Base-by-base conservation (phyloP, 1,284 basidiomycete species). In the Trametes pubescens region DNA sequence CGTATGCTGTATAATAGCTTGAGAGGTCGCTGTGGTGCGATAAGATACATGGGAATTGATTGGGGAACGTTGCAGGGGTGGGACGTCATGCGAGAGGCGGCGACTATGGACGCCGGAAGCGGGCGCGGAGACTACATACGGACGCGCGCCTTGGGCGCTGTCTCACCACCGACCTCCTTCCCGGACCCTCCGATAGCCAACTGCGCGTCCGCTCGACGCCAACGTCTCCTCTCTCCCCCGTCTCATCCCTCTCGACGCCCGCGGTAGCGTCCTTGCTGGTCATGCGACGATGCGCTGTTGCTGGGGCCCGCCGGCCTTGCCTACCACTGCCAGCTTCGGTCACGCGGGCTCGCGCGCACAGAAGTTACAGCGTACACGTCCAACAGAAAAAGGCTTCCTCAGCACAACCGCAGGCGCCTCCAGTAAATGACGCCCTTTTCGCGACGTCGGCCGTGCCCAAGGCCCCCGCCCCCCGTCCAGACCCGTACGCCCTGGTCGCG, bases 401-500 rank as follows among this genome's bases (percentile, higher is more conserved):
- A 51, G 51, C 67, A 43, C 65, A 73, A 49, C 57, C 70, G 35
- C 69, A 65, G 57, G 55, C 59, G 32, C 48, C 68, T 16, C 64
- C 55, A 21, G 46, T 69, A 13, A 61, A 53, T 51, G 68, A 72
- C 26, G 60, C 63, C 38, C 61, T 54, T 24, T 57, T 67, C 48
- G 52, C 62, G 7, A 55, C 68, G 2, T 63, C 65, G 13, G 44
- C 43, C n/a, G 54, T 67, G 14, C 54, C 72, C 37, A 62, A 65
- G 22, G 59, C 65, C 37, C 67, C 68, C 62, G 69, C 63, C 24
- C 73, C 49, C 18, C 49, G 74, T 47, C 80, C 79, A 37, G 91
- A 94, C 74, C 93, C 93, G 24, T 86, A 90, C 72, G 74, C 80
- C 13, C 78, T 94, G 52, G 85, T 96, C 65, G 86, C 87, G 51